Evolutionary conservation across 2,329 filamentous ascomycete species (phyloP), one percentile per base, ranked within the genome.

Genomic region (Xylaria sp.): DNA sequence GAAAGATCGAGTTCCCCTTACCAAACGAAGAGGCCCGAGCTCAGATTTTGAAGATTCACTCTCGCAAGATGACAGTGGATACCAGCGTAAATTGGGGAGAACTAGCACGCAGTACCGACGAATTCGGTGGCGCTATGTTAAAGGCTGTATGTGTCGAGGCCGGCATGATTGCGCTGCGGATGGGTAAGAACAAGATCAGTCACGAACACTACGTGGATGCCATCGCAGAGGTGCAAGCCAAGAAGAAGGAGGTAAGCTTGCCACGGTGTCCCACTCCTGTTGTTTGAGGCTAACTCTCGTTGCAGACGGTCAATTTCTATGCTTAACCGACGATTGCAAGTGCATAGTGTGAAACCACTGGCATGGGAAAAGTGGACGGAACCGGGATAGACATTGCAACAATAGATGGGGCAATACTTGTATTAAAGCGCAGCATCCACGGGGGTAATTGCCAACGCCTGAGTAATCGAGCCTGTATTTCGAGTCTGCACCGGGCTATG

Each of bases 161-260:
- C 53, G 95, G 95, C 75, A 99, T 99, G 95, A 99, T 99, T 80
- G 95, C 95, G 27, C 82, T 99, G 74, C 87, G 95, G 70, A 92
- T 90, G 77, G 95, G 95, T 64, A 93, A 96, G 84, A 93, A 90
- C 80, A 97, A 97, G 85, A 95, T 99, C 74, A 91, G 90, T 62
- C 95, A 99, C 76, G 95, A 99, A 82, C 92, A 99, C 79, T 99
- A 98, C 75, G 95, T 99, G 52, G 95, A 99, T 82, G 95, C 95
- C 63, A 98, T 99, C 77, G 87, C 93, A 37, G 95, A 99, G 80
- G 95, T 99, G 71, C 92, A 93, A 78, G 89, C 90, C 65, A 90
- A 97, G 89, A 97, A 97, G 90, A 96, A 96, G 86, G 92, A 96
- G 66, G 85, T 87, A 71, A 81, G 85, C 82, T 48, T 13, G 37